Conservation (phyloP, 23 red algal species). For the Agarophyton chilense region DNA sequence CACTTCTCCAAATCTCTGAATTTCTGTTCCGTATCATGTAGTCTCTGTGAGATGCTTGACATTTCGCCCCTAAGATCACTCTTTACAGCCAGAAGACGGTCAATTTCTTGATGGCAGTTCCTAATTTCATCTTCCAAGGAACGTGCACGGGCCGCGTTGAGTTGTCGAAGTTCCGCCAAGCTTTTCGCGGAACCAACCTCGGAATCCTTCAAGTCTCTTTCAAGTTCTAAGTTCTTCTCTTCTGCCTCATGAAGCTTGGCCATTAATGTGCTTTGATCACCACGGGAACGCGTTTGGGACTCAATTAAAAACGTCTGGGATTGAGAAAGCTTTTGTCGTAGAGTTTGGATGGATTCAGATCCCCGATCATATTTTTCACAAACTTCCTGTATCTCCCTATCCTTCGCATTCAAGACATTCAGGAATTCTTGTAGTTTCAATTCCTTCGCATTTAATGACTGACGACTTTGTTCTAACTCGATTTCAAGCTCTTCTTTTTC, state of each 20-base stretch:
- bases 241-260: neutral
- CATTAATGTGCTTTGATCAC: neutral
- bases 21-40: neutral
- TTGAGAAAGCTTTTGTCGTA: neutral
- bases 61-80: neutral
- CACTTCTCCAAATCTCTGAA: neutral
- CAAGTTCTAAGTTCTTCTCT: neutral
- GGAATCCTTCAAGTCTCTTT: neutral
- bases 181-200: neutral
- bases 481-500: neutral
- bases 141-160: neutral
- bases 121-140: neutral
- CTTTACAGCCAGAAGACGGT: neutral
- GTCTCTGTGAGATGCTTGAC: neutral
- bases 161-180: neutral
- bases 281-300: neutral
- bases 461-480: neutral
- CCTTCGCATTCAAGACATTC: neutral
- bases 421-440: neutral
- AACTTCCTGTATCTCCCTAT: neutral
- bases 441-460: neutral
- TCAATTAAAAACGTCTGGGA: neutral
- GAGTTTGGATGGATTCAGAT: neutral
- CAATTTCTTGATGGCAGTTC: neutral
- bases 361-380: neutral